Evolutionary conservation across 2,329 filamentous ascomycete genomes (phyloP).

Genomic region (Phoma sp.): DNA sequence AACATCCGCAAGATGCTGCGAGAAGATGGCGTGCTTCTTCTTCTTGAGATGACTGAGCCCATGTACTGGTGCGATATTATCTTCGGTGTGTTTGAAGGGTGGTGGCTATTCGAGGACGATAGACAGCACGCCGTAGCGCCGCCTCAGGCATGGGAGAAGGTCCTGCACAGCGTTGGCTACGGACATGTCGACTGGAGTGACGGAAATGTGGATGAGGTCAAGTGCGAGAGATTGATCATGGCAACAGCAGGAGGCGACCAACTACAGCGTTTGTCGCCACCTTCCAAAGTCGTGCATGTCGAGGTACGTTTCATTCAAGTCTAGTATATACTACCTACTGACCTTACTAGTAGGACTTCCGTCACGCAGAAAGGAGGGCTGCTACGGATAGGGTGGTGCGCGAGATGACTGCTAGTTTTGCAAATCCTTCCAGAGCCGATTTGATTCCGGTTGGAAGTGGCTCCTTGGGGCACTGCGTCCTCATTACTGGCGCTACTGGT

Average conservation of each 20-base stretch:
- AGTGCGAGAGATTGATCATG: constrained; percentile 8
- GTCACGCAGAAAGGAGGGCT: background rate
- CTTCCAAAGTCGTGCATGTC: background rate
- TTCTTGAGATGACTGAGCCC: constrained; percentile 22
- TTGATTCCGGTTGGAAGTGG: background rate
- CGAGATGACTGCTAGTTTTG: background rate
- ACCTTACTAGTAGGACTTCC: constrained; percentile 5
- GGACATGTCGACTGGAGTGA: constrained; percentile 22
- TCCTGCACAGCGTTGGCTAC: constrained; percentile 16
- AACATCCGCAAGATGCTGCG: constrained; percentile 19
- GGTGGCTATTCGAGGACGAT: constrained; percentile 27
- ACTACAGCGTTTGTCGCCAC: background rate
- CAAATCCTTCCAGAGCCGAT: background rate
- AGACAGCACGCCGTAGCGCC: constrained; percentile 13
- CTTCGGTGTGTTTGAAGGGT: constrained; percentile 31
- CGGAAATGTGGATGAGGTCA: constrained; percentile 10
- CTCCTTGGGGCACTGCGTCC: constrained; percentile 21
- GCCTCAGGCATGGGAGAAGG: constrained; percentile 11
- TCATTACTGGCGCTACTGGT: constrained; percentile 51
- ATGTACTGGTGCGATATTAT: constrained; percentile 27
- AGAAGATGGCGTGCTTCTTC: constrained; percentile 16
- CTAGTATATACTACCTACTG: background rate
- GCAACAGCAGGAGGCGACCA: constrained; percentile 9
- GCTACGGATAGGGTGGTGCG: background rate
- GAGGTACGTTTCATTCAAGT: background rate